Percentiles rank a stretch among this genome's conserved stretches.
Conservation (phyloP, 192 early-diverging fungal genomes). For the Irineochytrium annulatum region DNA sequence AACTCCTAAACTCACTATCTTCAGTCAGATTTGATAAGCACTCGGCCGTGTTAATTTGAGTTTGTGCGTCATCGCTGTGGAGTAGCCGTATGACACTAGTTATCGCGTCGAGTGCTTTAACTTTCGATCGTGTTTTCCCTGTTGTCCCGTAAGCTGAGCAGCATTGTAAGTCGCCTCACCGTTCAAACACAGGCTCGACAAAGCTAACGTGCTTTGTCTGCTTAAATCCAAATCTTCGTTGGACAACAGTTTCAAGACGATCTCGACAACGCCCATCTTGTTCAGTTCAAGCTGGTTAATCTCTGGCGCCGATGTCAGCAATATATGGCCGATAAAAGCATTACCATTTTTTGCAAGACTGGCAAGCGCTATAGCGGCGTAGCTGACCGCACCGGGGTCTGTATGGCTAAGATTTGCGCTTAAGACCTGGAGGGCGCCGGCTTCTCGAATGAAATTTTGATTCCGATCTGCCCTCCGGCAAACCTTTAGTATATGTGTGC, state of each 20-base stretch:
- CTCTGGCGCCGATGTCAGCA: slow-evolving; percentile 15
- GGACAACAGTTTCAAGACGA: slow-evolving; percentile 33
- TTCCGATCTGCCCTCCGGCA: no score
- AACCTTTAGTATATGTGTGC: not conserved
- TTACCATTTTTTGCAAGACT: slow-evolving; percentile 43
- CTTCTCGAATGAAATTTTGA: slow-evolving; percentile 36
- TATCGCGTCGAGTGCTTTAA: slow-evolving; percentile 31
- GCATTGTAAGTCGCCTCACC: slow-evolving; percentile 16
- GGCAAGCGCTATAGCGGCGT: slow-evolving; percentile 43
- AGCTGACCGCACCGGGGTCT: slow-evolving; percentile 29
- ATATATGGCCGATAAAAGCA: not conserved
- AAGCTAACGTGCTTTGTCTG: slow-evolving; percentile 36
- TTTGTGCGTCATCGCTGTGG: slow-evolving; percentile 32
- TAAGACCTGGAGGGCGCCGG: slow-evolving; percentile 33
- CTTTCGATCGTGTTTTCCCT: slow-evolving; percentile 41
- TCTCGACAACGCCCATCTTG: slow-evolving; percentile 42
- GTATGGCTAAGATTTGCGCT: slow-evolving; percentile 23
- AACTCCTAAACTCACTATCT: slow-evolving; percentile 33
- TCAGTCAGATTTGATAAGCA: slow-evolving; percentile 48
- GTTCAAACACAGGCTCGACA: slow-evolving; percentile 43
- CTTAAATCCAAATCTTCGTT: slow-evolving; percentile 42
- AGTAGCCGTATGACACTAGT: slow-evolving; percentile 34
- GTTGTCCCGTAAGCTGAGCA: slow-evolving; percentile 3
- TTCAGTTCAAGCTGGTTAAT: slow-evolving; percentile 45
- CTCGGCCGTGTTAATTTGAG: slow-evolving; percentile 45